A percentile compares a stretch with the other conserved stretches of the same genome.
Evolutionary conservation across 495 filamentous ascomycete species (phyloP).

Genomic region (Hyphodiscus hymeniophilus): DNA sequence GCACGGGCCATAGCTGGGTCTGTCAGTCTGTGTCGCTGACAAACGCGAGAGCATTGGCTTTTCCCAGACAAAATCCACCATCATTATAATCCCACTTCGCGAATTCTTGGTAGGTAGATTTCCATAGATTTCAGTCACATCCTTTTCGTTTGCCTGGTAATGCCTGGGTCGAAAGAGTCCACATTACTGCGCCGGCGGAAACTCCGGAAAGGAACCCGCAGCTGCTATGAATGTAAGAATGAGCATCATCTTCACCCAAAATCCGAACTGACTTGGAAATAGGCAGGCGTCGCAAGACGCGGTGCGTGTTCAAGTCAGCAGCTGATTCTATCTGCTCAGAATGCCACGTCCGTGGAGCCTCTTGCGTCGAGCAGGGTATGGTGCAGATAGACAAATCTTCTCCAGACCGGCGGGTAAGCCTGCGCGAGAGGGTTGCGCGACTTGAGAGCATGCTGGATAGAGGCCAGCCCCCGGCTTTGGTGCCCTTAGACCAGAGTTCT

Average conservation of each 20-base stretch:
- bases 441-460: too few relatives aligned
- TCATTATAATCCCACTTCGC: too few relatives aligned
- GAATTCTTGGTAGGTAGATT: too few relatives aligned
- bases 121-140: too few relatives aligned
- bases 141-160: too few relatives aligned
- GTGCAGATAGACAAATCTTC: background rate
- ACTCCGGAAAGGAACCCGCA: conserved; percentile 5
- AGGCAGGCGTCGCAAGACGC: conserved; percentile 6
- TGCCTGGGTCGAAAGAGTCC: too few relatives aligned
- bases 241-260: background rate
- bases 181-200: too few relatives aligned
- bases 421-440: conserved; percentile 4
- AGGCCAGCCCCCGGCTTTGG: background rate
- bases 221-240: conserved; percentile 2
- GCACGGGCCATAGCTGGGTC: too few relatives aligned
- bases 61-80: too few relatives aligned
- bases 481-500: background rate
- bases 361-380: background rate
- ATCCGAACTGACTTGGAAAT: background rate
- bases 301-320: conserved; percentile 1
- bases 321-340: background rate
- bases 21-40: too few relatives aligned
- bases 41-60: too few relatives aligned
- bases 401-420: background rate
- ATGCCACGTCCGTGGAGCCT: background rate